These are phyloP conservation scores for Novymonas esmeraldas DNA, from an alignment of 208 protist species.

Conservation along the genomic window DNA sequence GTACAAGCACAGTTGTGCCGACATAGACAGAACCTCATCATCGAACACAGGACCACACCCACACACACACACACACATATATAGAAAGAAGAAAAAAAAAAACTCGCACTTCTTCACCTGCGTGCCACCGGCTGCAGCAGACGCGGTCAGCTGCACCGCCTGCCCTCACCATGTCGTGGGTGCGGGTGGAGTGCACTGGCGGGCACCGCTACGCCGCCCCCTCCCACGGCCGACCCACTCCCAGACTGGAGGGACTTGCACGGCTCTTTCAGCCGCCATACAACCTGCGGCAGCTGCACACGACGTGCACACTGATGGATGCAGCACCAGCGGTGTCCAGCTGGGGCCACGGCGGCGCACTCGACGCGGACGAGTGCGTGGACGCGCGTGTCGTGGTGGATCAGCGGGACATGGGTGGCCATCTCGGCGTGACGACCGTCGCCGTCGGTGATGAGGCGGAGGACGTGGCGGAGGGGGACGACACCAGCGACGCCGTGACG, in stretches of 20 bases:
- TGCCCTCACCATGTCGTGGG: constrained; percentile 59
- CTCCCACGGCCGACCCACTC: constrained; percentile 46
- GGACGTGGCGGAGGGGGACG: too few species aligned
- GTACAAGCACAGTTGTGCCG: too few species aligned
- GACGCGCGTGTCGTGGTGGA: constrained; percentile 48
- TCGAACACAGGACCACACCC: too few species aligned
- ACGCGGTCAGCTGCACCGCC: too few species aligned
- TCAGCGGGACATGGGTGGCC: constrained; percentile 50
- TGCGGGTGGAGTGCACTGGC: constrained; percentile 49
- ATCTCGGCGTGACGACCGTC: constrained; percentile 59
- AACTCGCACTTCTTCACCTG: too few species aligned
- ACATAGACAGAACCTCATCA: too few species aligned
- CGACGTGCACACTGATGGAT: constrained; percentile 16
- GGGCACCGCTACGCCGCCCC: constrained; percentile 61
- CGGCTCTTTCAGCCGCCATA: constrained; percentile 42
- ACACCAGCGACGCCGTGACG: too few species aligned
- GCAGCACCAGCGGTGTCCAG: constrained; percentile 2
- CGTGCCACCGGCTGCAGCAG: too few species aligned
- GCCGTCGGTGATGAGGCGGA: constrained; percentile 45
- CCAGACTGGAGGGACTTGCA: constrained; percentile 49
- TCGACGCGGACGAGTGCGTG: constrained; percentile 11
- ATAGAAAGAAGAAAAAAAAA: too few species aligned
- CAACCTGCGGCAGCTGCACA: constrained; percentile 26
- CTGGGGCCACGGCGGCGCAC: neutral
- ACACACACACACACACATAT: too few species aligned